phyloP scores from a whole-genome alignment of 805 yeast species.

The Ogataea ramenticola region DNA sequence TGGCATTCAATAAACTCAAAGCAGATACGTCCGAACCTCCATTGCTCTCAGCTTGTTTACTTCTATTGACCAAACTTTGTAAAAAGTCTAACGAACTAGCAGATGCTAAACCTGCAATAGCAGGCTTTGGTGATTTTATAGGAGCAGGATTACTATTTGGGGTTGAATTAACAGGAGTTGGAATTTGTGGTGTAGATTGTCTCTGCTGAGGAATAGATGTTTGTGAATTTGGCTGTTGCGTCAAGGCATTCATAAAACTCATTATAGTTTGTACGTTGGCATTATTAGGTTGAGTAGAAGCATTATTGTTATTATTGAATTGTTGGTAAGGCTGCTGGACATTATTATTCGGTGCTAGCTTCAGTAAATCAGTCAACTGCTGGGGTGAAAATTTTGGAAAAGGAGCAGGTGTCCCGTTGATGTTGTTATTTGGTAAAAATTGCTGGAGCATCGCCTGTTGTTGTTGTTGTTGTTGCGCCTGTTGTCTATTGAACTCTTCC shows the following conservation, averaged over 20 bases:
- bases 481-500: constrained; percentile 15
- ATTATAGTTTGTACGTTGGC: constrained; percentile 16
- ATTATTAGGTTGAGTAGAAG: constrained; percentile 6
- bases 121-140: constrained; percentile 5
- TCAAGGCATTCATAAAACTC: constrained; percentile 16
- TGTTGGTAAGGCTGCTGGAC: constrained; percentile 15
- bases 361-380: constrained; percentile 17
- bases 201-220: constrained; percentile 5
- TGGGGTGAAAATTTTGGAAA: constrained; percentile 31
- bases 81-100: constrained; percentile 7
- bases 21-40: constrained; percentile 1
- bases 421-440: neutral
- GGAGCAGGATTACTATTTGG: neutral
- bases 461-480: constrained; percentile 21
- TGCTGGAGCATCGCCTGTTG: constrained; percentile 3
- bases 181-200: neutral
- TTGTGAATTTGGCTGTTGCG: constrained; percentile 7
- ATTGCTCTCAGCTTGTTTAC: neutral
- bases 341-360: constrained; percentile 5
- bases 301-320: constrained; percentile 7
- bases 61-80: constrained; percentile 10
- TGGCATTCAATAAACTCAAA: neutral
- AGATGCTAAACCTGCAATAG: neutral
- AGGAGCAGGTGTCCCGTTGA: constrained; percentile 2
- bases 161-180: neutral